These are phyloP conservation scores for Phytophthora pseudosyringae DNA, from an alignment of 352 stramenopile species.

Conservation along the genomic window DNA sequence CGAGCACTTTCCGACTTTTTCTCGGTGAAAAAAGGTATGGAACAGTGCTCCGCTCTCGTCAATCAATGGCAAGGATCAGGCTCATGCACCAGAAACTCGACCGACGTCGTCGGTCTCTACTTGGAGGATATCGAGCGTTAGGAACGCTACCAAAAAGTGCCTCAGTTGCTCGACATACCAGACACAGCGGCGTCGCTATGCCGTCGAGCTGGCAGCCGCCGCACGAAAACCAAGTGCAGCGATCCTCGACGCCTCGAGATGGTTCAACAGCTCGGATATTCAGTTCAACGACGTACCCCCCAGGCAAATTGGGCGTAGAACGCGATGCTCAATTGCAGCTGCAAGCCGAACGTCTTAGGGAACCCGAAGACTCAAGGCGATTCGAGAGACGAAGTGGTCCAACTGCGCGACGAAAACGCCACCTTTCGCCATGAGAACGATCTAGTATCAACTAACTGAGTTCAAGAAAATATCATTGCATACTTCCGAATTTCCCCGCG, in stretches of 20 bases:
- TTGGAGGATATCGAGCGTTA: conserved; percentile 5
- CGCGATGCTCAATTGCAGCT: conserved; percentile 3
- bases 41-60: too few relatives aligned
- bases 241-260: conserved; percentile 19
- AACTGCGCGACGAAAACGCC: conserved; percentile 33
- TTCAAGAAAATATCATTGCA: too few relatives aligned
- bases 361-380: conserved; percentile 16
- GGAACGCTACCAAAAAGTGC: conserved; percentile 36
- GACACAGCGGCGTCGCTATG: conserved; percentile 3
- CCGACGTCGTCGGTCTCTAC: conserved; percentile 9
- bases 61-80: too few relatives aligned
- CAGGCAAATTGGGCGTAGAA: conserved; percentile 4
- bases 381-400: conserved; percentile 18
- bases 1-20: background rate
- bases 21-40: too few relatives aligned
- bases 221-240: conserved; percentile 11
- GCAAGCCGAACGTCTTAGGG: conserved; percentile 1
- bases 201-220: conserved; percentile 5
- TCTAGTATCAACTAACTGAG: background rate
- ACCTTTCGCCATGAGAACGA: conserved; percentile 38
- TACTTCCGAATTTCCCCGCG: conserved; percentile 2
- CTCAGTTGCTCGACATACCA: conserved; percentile 18
- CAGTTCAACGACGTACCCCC: conserved; percentile 6
- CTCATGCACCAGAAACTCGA: conserved; percentile 2
- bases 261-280: conserved; percentile 8